Conservation (phyloP, 164 flowering plant genomes). For the Stephania cephalantha region DNA sequence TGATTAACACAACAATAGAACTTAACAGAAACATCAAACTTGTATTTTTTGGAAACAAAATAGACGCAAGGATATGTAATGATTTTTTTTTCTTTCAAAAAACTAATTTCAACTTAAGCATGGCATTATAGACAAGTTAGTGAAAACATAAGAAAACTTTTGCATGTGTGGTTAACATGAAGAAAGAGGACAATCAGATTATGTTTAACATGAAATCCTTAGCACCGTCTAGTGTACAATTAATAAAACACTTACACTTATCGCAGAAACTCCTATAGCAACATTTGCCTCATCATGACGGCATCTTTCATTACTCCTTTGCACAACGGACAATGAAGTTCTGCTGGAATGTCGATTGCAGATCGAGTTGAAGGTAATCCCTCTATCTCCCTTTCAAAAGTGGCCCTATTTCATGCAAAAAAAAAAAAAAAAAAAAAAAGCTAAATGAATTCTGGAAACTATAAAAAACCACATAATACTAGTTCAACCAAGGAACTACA, state of each 20-base stretch:
- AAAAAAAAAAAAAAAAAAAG: too few species aligned
- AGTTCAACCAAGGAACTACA: neutral
- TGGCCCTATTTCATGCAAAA: constrained; percentile 56
- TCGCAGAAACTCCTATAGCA: constrained; percentile 93
- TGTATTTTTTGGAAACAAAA: neutral
- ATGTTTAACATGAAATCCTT: too few species aligned
- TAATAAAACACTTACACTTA: constrained; percentile 51
- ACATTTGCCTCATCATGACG: constrained; percentile 92
- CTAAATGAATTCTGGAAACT: neutral
- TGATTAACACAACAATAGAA: neutral
- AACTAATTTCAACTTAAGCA: neutral
- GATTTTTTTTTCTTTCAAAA: neutral
- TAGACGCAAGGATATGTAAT: neutral
- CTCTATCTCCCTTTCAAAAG: constrained; percentile 91
- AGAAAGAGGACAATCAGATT: neutral
- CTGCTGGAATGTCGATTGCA: constrained; percentile 84
- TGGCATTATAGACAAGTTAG: neutral
- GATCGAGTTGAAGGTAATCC: constrained; percentile 79
- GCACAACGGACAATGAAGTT: constrained; percentile 85
- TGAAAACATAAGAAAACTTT: neutral
- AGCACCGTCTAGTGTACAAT: too few species aligned
- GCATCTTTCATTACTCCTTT: constrained; percentile 98
- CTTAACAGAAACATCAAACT: neutral
- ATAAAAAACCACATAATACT: neutral
- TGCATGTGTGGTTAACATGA: neutral